These are phyloP conservation scores for Parachlorella kessleri DNA, from an alignment of 139 green algal species.

Conservation along the genomic window DNA sequence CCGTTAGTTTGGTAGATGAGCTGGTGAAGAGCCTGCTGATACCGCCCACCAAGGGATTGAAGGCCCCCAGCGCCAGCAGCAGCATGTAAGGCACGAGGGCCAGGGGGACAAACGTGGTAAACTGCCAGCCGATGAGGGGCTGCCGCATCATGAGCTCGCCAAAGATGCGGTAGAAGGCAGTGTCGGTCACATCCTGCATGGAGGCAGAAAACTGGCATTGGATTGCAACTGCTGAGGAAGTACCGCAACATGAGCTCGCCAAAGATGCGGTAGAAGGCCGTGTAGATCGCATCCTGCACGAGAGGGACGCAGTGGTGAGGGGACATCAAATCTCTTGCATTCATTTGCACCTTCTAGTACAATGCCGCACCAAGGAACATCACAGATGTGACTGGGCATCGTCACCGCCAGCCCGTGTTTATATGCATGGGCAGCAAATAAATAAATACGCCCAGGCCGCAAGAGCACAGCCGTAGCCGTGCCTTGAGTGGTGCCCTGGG, in stretches of 20 bases:
- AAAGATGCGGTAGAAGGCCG: constrained; percentile 58
- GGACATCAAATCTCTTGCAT: too few relatives aligned
- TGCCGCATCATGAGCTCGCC: constrained; percentile 58
- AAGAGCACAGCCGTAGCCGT: too few relatives aligned
- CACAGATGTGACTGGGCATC: too few relatives aligned
- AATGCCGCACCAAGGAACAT: constrained; percentile 58
- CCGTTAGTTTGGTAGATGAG: too few relatives aligned
- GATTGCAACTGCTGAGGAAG: constrained; percentile 56
- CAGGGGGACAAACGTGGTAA: constrained; percentile 58
- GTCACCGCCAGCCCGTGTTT: too few relatives aligned
- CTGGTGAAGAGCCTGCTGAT: constrained; percentile 47
- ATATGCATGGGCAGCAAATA: too few relatives aligned
- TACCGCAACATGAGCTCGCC: constrained; percentile 58
- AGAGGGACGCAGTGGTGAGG: too few relatives aligned
- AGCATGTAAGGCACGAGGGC: constrained; percentile 58
- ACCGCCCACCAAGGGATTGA: neutral
- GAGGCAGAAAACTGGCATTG: too few relatives aligned
- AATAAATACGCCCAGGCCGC: too few relatives aligned
- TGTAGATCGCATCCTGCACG: constrained; percentile 35
- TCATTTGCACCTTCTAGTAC: constrained; percentile 53
- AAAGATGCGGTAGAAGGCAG: constrained; percentile 58
- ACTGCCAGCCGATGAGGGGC: constrained; percentile 58
- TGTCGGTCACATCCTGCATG: constrained; percentile 36
- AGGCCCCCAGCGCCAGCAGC: constrained; percentile 24
- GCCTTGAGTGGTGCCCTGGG: too few relatives aligned